Evolutionary conservation across 495 filamentous ascomycete genomes (phyloP), one percentile per base, ranked within the genome.

Genomic region (Podospora australis): DNA sequence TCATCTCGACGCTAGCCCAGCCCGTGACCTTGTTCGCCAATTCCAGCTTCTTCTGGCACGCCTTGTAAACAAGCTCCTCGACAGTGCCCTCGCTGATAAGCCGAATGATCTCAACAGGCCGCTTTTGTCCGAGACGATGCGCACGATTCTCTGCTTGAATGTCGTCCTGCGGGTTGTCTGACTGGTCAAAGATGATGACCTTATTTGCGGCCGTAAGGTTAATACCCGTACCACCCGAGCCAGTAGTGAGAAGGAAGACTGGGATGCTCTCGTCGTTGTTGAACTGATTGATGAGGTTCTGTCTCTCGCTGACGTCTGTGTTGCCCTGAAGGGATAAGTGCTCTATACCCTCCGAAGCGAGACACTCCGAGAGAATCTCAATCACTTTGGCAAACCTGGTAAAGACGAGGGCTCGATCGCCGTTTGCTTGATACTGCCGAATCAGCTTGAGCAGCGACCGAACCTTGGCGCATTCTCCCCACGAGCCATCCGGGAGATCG

Each of bases 141-240:
- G 92, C 92, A 16, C 92, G 86, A 60, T 98, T 96, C 68, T 96
- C 90, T 0, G 92, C 92, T 64, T 98, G 92, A 1, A 92, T 77
- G 59, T 98, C 92, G 48, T 96, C 90, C 63, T 98, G 92, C 0
- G 92, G 92, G 56, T 98, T 98, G 67, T 97, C 96, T 23, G 79
- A 84, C 43, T 85, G 87, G 65, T 98, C 92, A 60, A 97, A 96
- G 58, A 98, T 91, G 63, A 98, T 79, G 50, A 98, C 90, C 71
- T 95, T 96, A 69, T 97, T 97, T 2, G 92, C 94, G 34, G 83
- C 87, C 10, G 88, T 88, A 25, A 98, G 65, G 66, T 98, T 98
- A 68, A 98, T 95, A 13, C 92, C 92, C 2, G 90, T 88, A 28
- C 92, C 92, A 16, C 92, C 92, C 7, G 92, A 89, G 50, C 87